Conservation (phyloP, 106 monocot genomes). For the Xerophyta viscosa region DNA sequence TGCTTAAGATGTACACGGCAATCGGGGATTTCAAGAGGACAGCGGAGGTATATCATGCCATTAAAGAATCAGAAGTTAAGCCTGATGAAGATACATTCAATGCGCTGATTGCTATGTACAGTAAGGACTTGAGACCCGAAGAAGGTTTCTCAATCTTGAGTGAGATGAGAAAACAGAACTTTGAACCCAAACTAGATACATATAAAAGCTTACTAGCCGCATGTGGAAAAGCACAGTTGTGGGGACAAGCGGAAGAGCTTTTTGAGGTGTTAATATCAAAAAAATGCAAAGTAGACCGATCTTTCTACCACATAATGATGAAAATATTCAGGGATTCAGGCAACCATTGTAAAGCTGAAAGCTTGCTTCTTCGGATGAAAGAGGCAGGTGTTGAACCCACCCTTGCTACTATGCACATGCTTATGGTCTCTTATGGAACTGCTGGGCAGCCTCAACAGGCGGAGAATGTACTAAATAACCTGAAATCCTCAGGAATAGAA, state of each 20-base stretch:
- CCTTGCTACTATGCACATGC: slow-evolving; percentile 93
- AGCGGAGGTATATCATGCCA: slow-evolving; percentile 45
- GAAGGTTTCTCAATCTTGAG: slow-evolving; percentile 75
- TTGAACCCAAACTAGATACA: slow-evolving; percentile 75
- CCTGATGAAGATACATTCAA: slow-evolving; percentile 81
- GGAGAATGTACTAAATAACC: slow-evolving; percentile 69
- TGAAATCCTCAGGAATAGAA: slow-evolving; percentile 51
- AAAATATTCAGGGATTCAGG: slow-evolving; percentile 87
- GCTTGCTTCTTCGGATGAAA: slow-evolving; percentile 69
- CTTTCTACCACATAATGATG: slow-evolving; percentile 87
- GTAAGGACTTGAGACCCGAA: slow-evolving; percentile 78
- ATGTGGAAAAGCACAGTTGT: slow-evolving; percentile 60
- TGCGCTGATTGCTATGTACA: slow-evolving; percentile 72
- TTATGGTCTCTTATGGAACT: slow-evolving; percentile 84
- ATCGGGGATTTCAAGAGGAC: slow-evolving; percentile 70
- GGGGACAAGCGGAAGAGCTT: slow-evolving; percentile 85
- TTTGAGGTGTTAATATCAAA: slow-evolving; percentile 50
- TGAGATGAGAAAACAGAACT: slow-evolving; percentile 61
- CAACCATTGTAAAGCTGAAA: slow-evolving; percentile 69
- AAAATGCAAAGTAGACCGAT: slow-evolving; percentile 51
- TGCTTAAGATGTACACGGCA: slow-evolving; percentile 75
- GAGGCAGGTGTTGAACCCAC: slow-evolving; percentile 74
- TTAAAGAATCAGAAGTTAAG: slow-evolving; percentile 41
- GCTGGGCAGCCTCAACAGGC: slow-evolving; percentile 71
- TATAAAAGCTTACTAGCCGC: slow-evolving; percentile 93